Evolutionary conservation across 2,329 filamentous ascomycete genomes (phyloP), one percentile per base, ranked within the genome.

Genomic region (Venturia asperata): DNA sequence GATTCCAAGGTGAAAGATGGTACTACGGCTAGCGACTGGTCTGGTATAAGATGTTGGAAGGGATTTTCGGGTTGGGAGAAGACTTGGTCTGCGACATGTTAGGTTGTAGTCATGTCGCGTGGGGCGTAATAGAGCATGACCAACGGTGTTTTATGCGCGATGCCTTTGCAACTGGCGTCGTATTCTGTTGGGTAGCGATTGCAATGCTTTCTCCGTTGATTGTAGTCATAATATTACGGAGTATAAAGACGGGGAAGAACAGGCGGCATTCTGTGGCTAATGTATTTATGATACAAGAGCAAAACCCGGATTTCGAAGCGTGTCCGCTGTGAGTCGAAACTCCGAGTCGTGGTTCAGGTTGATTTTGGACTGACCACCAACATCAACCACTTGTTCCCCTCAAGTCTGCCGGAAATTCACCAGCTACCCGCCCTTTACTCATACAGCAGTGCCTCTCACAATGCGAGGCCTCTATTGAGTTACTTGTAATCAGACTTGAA

Each of bases 1-100:
- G 92, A 97, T 77, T 99, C 94, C 69, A 99, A 89, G 10, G 89
- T 92, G 76, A 97, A 96, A 34, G 87, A 87, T 1, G 94, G 93
- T 65, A 99, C 85, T 67, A 94, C 85, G 66, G 89, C 91, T 72
- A 96, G 89, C 64, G 88, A 83, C 78, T 97, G 94, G 72, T 96
- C 88, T 63, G 91, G 88, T 63, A 99, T 96, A 72, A 97, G 82
- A 68, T 83, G 78, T 67, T 90, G 86, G 75, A 92, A 97, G 39
- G 92, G 93, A 78, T 97, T 99, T 79, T 97, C 93, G 72, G 90
- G 87, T 77, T 97, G 91, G 65, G 84, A 68, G 13, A 71, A 71
- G n/a, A 75, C 71, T 69, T 71, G 72, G 64, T 71, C 77, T 78
- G 64, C 37, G n/a, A 27, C 7, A 15, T 61, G 30, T 39, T n/a